phyloP scores from a whole-genome alignment of 2,329 filamentous ascomycete species.

The Pseudogymnoascus sp. region DNA sequence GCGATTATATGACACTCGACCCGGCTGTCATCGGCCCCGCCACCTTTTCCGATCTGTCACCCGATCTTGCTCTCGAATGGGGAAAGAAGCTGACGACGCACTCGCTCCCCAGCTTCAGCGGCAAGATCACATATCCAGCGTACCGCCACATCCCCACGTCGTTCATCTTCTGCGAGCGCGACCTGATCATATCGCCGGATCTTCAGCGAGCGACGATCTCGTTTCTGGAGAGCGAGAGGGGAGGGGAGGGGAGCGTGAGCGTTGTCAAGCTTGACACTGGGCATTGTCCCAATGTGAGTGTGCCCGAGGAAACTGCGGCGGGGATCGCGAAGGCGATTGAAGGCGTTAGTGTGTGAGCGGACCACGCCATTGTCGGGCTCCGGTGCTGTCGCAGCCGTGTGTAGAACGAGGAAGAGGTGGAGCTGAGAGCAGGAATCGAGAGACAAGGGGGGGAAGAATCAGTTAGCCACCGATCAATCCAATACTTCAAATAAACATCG shows the following conservation, averaged over 20 bases:
- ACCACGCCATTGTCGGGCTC: not conserved
- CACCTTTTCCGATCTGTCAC: not conserved
- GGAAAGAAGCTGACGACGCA: not conserved
- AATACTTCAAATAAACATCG: not conserved
- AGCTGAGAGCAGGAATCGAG: not conserved
- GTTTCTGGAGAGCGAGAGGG: not conserved
- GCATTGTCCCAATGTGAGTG: not conserved
- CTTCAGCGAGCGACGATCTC: not conserved
- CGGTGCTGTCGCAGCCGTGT: not conserved
- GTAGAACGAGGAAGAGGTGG: not conserved
- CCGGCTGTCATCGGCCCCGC: not conserved
- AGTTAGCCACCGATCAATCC: not conserved
- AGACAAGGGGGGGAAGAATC: not conserved
- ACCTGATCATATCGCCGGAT: not conserved
- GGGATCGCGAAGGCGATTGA: not conserved
- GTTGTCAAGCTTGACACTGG: not conserved
- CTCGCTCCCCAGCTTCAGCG: not conserved
- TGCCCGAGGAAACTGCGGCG: not conserved
- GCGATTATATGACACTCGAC: not conserved
- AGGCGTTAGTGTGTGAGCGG: not conserved
- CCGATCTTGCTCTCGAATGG: not conserved
- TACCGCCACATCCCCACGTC: constrained; percentile 1
- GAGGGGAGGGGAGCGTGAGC: not conserved
- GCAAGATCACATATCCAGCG: not conserved
- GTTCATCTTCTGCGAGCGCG: not conserved